Percentiles rank a stretch among this genome's conserved stretches.
phyloP scores from a whole-genome alignment of 192 early-diverging fungal genomes.

The Coemansia sp. region DNA sequence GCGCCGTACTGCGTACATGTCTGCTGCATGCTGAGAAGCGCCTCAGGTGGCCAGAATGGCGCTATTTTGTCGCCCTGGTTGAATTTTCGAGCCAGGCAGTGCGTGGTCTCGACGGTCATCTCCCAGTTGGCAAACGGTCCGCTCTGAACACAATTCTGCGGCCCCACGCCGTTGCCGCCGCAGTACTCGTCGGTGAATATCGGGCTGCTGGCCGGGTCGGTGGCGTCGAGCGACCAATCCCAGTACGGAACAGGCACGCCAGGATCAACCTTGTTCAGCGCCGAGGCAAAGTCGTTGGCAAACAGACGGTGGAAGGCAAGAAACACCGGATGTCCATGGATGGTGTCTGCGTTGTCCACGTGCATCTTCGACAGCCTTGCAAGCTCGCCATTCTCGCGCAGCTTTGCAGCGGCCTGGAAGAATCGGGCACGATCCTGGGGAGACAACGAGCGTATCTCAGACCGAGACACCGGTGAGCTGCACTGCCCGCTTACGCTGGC shows the following conservation, averaged over 20 bases:
- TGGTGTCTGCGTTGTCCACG: conserved; percentile 48
- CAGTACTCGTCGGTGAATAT: conserved; percentile 43
- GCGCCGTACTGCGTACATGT: conserved; percentile 47
- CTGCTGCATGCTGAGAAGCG: conserved; percentile 48
- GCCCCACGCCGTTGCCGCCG: conserved; percentile 54
- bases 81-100: conserved; percentile 53
- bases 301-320: conserved; percentile 60
- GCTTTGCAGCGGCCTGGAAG: conserved; percentile 32
- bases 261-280: conserved; percentile 52
- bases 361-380: conserved; percentile 50
- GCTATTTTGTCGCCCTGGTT: conserved; percentile 51
- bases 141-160: conserved; percentile 35
- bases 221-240: conserved; percentile 58
- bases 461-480: conserved; percentile 32
- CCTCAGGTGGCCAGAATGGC: conserved; percentile 55
- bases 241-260: conserved; percentile 55
- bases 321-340: conserved; percentile 55
- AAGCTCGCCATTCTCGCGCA: conserved; percentile 50
- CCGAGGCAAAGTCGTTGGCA: conserved; percentile 56
- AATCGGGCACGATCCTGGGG: conserved; percentile 50
- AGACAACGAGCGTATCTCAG: conserved; percentile 55
- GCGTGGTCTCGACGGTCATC: conserved; percentile 35
- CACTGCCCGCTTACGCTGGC: conserved; percentile 38
- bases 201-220: conserved; percentile 34
- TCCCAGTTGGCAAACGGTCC: conserved; percentile 52